Evolutionary conservation across 176 grass and related monocot genomes (phyloP).

Genomic region (Areca catechu): DNA sequence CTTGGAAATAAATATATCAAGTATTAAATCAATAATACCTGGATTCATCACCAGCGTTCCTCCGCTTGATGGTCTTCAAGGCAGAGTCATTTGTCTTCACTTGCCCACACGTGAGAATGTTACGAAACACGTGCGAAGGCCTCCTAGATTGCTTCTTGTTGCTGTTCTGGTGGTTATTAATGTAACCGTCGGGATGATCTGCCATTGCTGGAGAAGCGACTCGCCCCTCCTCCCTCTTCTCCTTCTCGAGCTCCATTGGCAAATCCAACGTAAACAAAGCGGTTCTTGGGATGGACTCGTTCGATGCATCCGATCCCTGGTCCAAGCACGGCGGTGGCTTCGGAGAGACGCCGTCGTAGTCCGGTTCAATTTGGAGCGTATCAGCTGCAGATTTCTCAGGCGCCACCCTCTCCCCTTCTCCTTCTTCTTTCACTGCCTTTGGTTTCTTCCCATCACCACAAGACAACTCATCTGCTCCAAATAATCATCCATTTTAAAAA

Average conservation of each 20-base stretch:
- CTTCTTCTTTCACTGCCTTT: neutral
- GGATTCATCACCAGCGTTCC: neutral
- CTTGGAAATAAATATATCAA: neutral
- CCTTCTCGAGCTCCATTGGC: neutral
- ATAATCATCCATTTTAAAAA: neutral
- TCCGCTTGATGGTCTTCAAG: conserved; percentile 14
- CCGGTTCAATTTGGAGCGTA: neutral
- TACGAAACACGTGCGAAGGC: conserved; percentile 29
- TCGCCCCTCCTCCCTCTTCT: neutral
- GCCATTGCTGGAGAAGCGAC: neutral
- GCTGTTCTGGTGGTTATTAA: too few species aligned
- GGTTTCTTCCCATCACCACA: conserved; percentile 11
- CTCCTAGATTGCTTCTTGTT: neutral
- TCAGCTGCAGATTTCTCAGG: neutral
- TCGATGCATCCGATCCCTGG: conserved; percentile 13
- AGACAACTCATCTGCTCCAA: neutral
- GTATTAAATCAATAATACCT: too few species aligned
- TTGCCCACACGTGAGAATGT: conserved; percentile 31
- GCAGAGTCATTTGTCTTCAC: conserved; percentile 28
- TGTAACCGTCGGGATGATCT: too few species aligned
- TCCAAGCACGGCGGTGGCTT: neutral
- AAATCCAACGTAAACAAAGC: conserved; percentile 11
- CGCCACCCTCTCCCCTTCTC: neutral
- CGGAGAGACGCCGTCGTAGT: neutral
- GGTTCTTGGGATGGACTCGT: neutral